These are phyloP conservation scores for Jatropha curcas DNA, from an alignment of 345 rosid genomes.

Conservation along the genomic window DNA sequence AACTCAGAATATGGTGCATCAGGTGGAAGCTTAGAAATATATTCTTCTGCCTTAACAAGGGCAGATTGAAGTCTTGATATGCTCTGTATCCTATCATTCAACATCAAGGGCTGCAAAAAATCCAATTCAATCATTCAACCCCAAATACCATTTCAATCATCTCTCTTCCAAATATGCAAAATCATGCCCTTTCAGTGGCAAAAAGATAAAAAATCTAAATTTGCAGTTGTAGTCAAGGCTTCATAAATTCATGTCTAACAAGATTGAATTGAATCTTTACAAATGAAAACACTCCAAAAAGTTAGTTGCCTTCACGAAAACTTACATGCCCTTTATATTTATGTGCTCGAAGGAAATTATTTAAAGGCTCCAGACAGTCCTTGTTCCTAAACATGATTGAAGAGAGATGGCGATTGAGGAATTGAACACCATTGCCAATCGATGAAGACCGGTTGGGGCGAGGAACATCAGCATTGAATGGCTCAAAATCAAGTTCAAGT, in stretches of 20 bases:
- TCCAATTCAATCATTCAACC: slow-evolving; percentile 18
- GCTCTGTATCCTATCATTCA: slow-evolving; percentile 82
- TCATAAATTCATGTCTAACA: background rate
- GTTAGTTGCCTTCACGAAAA: slow-evolving; percentile 16
- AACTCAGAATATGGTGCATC: slow-evolving; percentile 74
- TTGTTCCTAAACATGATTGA: slow-evolving; percentile 91
- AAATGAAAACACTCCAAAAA: background rate
- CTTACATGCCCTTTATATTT: slow-evolving; percentile 90
- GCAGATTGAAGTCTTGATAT: slow-evolving; percentile 61
- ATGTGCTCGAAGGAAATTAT: slow-evolving; percentile 80
- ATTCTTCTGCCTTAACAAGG: slow-evolving; percentile 84
- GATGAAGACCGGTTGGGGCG: slow-evolving; percentile 90
- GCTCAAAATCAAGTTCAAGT: slow-evolving; percentile 98
- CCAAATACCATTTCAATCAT: background rate
- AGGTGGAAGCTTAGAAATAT: slow-evolving; percentile 67
- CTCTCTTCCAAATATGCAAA: background rate
- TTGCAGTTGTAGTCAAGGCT: background rate
- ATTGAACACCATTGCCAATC: slow-evolving; percentile 98
- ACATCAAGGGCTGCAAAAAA: slow-evolving; percentile 69
- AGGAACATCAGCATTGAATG: slow-evolving; percentile 85
- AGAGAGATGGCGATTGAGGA: slow-evolving; percentile 95
- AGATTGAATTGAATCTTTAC: background rate
- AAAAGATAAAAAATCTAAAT: background rate
- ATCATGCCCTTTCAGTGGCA: background rate
- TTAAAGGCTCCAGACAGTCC: slow-evolving; percentile 86